Conservation (phyloP, 371 early-diverging fungal species). For the Rhizopus microsporus region DNA sequence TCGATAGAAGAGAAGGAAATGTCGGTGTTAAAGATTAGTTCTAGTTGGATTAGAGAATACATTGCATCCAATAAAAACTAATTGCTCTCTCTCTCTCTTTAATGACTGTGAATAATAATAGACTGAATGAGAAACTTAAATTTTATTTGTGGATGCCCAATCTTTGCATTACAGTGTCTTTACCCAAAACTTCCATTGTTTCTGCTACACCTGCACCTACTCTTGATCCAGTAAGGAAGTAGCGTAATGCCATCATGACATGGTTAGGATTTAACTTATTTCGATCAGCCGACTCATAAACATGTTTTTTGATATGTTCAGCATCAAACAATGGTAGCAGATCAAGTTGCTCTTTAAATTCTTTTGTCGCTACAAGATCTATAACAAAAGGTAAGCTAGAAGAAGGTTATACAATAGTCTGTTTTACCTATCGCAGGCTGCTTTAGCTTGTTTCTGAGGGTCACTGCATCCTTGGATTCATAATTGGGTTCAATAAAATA, state of each 20-base stretch:
- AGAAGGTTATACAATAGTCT: neutral
- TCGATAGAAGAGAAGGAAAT: slow-evolving; percentile 40
- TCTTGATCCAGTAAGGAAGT: slow-evolving; percentile 63
- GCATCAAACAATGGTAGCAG: slow-evolving; percentile 35
- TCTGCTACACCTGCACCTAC: slow-evolving; percentile 67
- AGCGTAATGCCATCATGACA: slow-evolving; percentile 67
- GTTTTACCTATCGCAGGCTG: slow-evolving; percentile 37
- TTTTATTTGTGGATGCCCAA: slow-evolving; percentile 28
- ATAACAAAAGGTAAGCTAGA: neutral
- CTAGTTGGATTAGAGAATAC: slow-evolving; percentile 64
- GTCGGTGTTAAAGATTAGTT: slow-evolving; percentile 67
- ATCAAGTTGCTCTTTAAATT: slow-evolving; percentile 17
- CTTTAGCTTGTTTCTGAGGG: slow-evolving; percentile 51
- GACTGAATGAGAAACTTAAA: slow-evolving; percentile 19
- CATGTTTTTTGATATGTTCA: slow-evolving; percentile 27
- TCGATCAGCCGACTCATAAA: slow-evolving; percentile 30
- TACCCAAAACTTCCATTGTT: slow-evolving; percentile 56
- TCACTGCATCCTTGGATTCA: slow-evolving; percentile 46
- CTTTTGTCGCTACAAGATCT: slow-evolving; percentile 24
- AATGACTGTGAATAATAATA: neutral
- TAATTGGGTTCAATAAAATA: slow-evolving; percentile 63
- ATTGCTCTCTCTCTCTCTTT: neutral
- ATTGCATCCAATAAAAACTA: slow-evolving; percentile 23
- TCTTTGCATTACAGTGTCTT: slow-evolving; percentile 19
- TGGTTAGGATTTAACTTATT: slow-evolving; percentile 47